Percentiles rank a stretch among this genome's conserved stretches.
phyloP scores from a whole-genome alignment of 768 basidiomycete species.

The Kwoniella newhampshirensis region DNA sequence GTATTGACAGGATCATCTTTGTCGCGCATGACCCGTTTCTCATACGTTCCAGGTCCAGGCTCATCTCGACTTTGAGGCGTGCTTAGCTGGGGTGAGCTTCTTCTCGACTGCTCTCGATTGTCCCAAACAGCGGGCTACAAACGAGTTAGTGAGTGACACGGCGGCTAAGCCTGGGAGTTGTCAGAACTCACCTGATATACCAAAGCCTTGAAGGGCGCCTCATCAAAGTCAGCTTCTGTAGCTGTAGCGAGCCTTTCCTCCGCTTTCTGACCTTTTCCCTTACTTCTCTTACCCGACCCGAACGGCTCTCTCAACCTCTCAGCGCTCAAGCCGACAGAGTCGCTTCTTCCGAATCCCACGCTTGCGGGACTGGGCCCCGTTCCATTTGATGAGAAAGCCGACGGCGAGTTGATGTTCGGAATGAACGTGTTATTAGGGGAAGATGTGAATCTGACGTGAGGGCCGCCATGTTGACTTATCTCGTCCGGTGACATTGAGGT shows the following conservation, averaged over 20 bases:
- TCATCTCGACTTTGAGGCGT: conserved; percentile 28
- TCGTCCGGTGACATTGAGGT: conserved; percentile 14
- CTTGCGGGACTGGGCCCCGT: conserved; percentile 15
- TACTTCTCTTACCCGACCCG: conserved; percentile 7
- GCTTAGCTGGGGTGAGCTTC: conserved; percentile 30
- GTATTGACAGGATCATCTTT: conserved; percentile 40
- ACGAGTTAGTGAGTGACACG: not conserved
- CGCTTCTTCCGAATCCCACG: not conserved
- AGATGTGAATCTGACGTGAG: conserved; percentile 21
- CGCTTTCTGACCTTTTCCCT: conserved; percentile 30
- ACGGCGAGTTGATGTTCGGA: conserved; percentile 4
- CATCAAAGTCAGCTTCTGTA: conserved; percentile 27
- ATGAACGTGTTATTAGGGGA: conserved; percentile 19
- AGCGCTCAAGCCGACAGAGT: not conserved
- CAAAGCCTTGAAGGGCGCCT: conserved; percentile 42
- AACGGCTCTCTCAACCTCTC: conserved; percentile 5
- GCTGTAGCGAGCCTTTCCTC: conserved; percentile 33
- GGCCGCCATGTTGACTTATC: not conserved
- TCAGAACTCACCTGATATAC: conserved; percentile 36
- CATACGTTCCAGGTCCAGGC: conserved; percentile 10
- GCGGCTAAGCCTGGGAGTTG: not conserved
- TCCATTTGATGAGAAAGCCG: conserved; percentile 12
- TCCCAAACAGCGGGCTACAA: conserved; percentile 38
- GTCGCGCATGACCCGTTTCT: conserved; percentile 14
- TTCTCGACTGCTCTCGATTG: conserved; percentile 36